Percentiles rank a stretch among this genome's conserved stretches.
Evolutionary conservation across 2,329 filamentous ascomycete genomes (phyloP).

Genomic region (Lachnellula hyalina): DNA sequence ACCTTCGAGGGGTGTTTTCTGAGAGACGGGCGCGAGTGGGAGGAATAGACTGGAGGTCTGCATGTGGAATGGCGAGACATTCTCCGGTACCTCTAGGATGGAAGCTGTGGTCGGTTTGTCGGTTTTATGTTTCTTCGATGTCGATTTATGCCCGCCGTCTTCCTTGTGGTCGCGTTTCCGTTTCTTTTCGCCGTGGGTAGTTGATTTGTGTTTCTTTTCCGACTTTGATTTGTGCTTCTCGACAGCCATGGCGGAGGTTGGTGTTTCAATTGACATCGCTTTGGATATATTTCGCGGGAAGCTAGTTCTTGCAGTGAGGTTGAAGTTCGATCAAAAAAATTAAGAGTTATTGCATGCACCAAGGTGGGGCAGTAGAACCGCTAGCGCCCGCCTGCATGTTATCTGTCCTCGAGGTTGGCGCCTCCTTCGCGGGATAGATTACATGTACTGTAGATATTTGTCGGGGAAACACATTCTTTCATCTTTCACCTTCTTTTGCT

Average conservation of each 20-base stretch:
- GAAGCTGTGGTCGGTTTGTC: conserved; percentile 32
- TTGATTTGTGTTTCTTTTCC: conserved; percentile 31
- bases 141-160: conserved; percentile 38
- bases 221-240: conserved; percentile 28
- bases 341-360: conserved; percentile 5
- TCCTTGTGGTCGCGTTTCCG: conserved; percentile 35
- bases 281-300: background rate
- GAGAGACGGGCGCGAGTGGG: conserved; percentile 65
- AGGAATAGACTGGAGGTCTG: conserved; percentile 79
- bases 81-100: conserved; percentile 7
- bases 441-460: too few relatives aligned
- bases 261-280: conserved; percentile 26
- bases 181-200: conserved; percentile 38
- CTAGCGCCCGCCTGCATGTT: background rate
- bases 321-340: conserved; percentile 12
- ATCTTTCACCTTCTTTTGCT: background rate
- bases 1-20: conserved; percentile 64
- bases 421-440: background rate
- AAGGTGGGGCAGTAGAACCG: background rate
- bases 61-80: conserved; percentile 65
- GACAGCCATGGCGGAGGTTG: conserved; percentile 12
- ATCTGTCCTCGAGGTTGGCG: background rate
- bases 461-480: background rate
- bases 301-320: background rate
- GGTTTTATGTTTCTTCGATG: conserved; percentile 40